Evolutionary conservation across 2,329 filamentous ascomycete genomes (phyloP), one percentile per base, ranked within the genome.

Genomic region (Harringtonia lauricola): DNA sequence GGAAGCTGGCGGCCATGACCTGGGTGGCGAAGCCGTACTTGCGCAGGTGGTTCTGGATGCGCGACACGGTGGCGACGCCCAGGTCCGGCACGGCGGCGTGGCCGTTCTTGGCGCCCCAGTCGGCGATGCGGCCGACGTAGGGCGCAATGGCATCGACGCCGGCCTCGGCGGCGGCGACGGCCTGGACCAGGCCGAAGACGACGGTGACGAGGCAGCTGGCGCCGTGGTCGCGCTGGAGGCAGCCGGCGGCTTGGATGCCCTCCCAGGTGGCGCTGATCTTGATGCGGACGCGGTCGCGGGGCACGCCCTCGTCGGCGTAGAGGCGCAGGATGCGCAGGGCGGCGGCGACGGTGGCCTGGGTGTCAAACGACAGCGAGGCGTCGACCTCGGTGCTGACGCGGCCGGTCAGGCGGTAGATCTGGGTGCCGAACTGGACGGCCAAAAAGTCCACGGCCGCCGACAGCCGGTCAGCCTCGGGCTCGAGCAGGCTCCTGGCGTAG

Each of bases 21-120:
- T 85, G 84, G 59, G 83, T 86, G 53, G 83, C 83, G 73, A 86
- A 85, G 57, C 75, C 79, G 64, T 70, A 75, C 68, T 85, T 86
- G 79, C 86, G 86, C 74, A 86, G 86, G 76, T 86, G 86, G 71
- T 86, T 83, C 74, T 77, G 86, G 66, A 86, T 86, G 59, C 56
- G 62, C 66, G 81, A 68, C 46, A 86, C 82, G 54, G 75, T 81
- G 70, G 82, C 76, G 64, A 86, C 82, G 68, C 82, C 82, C 43
- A 83, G 82, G 67, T 86, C 83, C 60, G 83, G 79, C 54, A 72
- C 18, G n/a, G n/a, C 18, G n/a, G n/a, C 9, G 17, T 15, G 15
- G 30, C 34, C 34, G n/a, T 58, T 86, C 43, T 76, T 76, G 76
- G 86, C 86, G 76, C 77, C 85, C 81, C 81, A 86, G 67, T 86